Evolutionary conservation across 257 asterid species (phyloP).

Genomic region (Plantago elongata): DNA sequence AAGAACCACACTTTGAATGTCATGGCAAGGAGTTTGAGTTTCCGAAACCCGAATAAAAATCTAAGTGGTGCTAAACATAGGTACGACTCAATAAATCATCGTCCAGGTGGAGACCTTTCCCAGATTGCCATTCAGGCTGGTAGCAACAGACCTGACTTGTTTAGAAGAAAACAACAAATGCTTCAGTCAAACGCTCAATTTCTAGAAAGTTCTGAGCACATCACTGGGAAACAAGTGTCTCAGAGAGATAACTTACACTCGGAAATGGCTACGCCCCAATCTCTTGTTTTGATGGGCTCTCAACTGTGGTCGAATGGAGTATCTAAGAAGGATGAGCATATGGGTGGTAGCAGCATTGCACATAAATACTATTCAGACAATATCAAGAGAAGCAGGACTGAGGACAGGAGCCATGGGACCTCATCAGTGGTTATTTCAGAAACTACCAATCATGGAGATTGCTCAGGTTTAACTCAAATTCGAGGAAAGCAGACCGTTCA

Average conservation of each 20-base stretch:
- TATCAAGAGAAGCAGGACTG: constrained; percentile 25
- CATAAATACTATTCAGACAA: constrained; percentile 26
- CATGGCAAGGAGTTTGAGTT: constrained; percentile 50
- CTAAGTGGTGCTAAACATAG: constrained; percentile 23
- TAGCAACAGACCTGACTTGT: constrained; percentile 20
- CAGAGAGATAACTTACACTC: constrained; percentile 35
- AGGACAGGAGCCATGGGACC: constrained; percentile 23
- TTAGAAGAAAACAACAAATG: constrained; percentile 26
- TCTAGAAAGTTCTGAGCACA: constrained; percentile 21
- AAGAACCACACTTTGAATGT: constrained; percentile 52
- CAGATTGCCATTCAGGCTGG: constrained; percentile 35
- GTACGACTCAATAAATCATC: constrained; percentile 32
- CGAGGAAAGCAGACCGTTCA: constrained; percentile 21
- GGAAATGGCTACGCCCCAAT: constrained; percentile 20
- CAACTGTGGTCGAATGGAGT: constrained; percentile 27
- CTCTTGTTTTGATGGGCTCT: constrained; percentile 28
- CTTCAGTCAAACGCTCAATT: constrained; percentile 30
- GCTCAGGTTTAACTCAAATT: constrained; percentile 26
- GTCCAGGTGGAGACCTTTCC: constrained; percentile 27
- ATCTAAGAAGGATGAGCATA: constrained; percentile 20
- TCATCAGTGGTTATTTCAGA: constrained; percentile 30
- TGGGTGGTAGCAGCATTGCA: constrained; percentile 21
- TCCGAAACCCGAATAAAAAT: constrained; percentile 30
- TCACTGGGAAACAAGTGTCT: constrained; percentile 32
- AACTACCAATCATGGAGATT: constrained; percentile 25